A percentile compares a stretch with the other conserved stretches of the same genome.
phyloP scores from a whole-genome alignment of 306 rosid genomes.

The Luffa aegyptiaca region DNA sequence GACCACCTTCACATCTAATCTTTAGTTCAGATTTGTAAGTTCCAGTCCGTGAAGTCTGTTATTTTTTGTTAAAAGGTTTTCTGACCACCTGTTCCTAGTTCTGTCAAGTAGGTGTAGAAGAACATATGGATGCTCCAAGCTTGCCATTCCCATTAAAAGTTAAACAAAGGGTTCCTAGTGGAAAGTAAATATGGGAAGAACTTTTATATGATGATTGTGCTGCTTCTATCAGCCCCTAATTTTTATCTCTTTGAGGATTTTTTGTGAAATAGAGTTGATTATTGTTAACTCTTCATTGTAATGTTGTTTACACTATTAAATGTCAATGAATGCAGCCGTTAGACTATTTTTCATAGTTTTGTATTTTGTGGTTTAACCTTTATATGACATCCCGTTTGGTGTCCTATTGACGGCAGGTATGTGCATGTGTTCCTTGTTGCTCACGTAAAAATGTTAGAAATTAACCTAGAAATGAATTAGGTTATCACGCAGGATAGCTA shows the following conservation, averaged over 20 bases:
- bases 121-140: background rate
- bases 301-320: too few relatives aligned
- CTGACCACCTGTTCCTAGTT: background rate
- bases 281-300: background rate
- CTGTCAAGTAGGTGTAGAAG: background rate
- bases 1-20: too few relatives aligned
- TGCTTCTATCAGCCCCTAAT: background rate
- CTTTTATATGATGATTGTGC: background rate
- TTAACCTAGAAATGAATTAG: background rate
- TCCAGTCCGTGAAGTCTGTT: too few relatives aligned
- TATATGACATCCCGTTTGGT: background rate
- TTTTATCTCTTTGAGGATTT: background rate
- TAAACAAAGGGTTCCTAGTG: background rate
- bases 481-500: background rate
- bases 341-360: background rate
- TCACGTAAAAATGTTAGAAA: background rate
- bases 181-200: background rate
- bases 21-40: too few relatives aligned
- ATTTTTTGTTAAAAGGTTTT: background rate
- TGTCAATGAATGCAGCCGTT: background rate
- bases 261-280: background rate
- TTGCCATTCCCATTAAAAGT: background rate
- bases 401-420: background rate
- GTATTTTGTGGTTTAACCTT: background rate
- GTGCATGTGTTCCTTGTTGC: background rate